phyloP scores from a whole-genome alignment of 176 grass and related monocot species.

The Sorghum bicolor region DNA sequence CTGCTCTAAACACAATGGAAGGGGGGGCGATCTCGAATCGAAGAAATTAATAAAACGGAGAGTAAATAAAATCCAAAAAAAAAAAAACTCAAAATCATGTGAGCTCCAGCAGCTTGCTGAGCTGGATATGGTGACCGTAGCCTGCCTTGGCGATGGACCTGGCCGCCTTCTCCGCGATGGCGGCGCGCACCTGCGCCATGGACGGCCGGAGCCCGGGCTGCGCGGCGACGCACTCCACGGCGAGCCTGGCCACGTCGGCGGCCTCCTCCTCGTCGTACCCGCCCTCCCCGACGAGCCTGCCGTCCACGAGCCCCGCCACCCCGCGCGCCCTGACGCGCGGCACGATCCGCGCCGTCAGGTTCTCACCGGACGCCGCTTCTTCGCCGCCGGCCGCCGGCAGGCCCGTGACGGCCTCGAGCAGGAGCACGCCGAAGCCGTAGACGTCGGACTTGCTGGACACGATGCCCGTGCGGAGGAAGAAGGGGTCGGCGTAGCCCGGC shows the following conservation, averaged over 20 bases:
- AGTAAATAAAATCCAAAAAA: not conserved
- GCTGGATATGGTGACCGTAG: not conserved
- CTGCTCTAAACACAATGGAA: not conserved
- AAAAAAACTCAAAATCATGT: not conserved
- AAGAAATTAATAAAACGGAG: not conserved
- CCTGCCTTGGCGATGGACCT: constrained; percentile 23
- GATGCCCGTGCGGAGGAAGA: constrained; percentile 87
- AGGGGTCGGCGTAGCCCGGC: constrained; percentile 80
- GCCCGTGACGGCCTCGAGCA: constrained; percentile 74
- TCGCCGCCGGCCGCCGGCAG: constrained; percentile 25
- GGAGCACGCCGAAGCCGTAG: constrained; percentile 82
- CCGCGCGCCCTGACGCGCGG: constrained; percentile 20
- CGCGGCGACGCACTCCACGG: constrained; percentile 37
- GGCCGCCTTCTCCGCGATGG: constrained; percentile 45
- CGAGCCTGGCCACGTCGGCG: constrained; percentile 37
- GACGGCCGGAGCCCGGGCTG: constrained; percentile 69
- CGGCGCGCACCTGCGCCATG: constrained; percentile 48
- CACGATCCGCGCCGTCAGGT: constrained; percentile 43
- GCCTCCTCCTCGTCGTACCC: constrained; percentile 45
- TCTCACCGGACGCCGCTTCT: not conserved
- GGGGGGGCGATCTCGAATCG: not conserved
- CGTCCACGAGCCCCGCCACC: constrained; percentile 49
- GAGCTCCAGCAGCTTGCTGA: constrained; percentile 22
- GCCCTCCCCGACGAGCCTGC: constrained; percentile 18
- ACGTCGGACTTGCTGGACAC: constrained; percentile 74